Conservation (phyloP, 495 filamentous ascomycete species). For the Hypoxylon cercidicola region DNA sequence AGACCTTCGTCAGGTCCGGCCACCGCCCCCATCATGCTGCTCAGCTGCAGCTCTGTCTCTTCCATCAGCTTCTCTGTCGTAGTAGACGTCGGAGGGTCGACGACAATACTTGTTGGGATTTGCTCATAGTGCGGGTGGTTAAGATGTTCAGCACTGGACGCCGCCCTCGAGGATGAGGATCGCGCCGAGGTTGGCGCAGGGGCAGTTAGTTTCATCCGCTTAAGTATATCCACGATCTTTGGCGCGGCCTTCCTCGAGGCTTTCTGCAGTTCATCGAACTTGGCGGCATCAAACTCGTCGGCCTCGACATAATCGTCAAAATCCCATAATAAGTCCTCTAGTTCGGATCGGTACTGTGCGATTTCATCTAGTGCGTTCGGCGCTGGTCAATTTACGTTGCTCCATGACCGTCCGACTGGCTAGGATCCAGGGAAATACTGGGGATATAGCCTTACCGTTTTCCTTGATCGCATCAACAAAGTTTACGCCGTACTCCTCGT, state of each 20-base stretch:
- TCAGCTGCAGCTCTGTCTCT: constrained; percentile 40
- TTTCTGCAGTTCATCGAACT: constrained; percentile 51
- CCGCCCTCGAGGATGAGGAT: constrained; percentile 34
- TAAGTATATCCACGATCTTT: constrained; percentile 51
- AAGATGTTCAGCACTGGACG: constrained; percentile 24
- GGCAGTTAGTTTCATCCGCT: constrained; percentile 53
- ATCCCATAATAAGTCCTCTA: constrained; percentile 54
- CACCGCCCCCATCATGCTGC: constrained; percentile 40
- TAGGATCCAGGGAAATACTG: background rate
- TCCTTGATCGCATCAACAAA: constrained; percentile 57
- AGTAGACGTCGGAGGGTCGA: constrained; percentile 34
- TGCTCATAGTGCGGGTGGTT: constrained; percentile 32
- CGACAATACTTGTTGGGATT: constrained; percentile 38
- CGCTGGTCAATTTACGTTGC: constrained; percentile 12
- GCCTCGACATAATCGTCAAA: constrained; percentile 56
- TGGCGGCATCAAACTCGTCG: constrained; percentile 51
- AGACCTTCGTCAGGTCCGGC: constrained; percentile 43
- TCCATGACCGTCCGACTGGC: background rate
- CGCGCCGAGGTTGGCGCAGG: constrained; percentile 36
- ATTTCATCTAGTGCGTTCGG: constrained; percentile 48
- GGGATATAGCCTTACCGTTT: constrained; percentile 47
- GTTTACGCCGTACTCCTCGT: constrained; percentile 51
- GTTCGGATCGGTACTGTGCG: constrained; percentile 50
- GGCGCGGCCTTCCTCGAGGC: constrained; percentile 51
- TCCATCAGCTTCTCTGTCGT: constrained; percentile 38